A percentile compares a stretch with the other conserved stretches of the same genome.
These are phyloP conservation scores for Exobasidium cylindrosporum DNA, from an alignment of 1,284 basidiomycete species.

Conservation along the genomic window DNA sequence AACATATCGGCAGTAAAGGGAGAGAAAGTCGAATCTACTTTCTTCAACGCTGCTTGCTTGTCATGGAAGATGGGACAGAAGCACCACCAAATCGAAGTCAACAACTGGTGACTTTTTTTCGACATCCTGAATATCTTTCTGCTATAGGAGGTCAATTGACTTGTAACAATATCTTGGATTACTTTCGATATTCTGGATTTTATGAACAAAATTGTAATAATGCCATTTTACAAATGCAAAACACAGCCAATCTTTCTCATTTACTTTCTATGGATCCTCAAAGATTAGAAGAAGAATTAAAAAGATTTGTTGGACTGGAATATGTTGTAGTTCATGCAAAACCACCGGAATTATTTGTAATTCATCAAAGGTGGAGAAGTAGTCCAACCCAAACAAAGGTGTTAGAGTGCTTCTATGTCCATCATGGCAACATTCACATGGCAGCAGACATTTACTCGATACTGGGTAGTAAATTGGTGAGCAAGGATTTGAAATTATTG, in stretches of 20 bases:
- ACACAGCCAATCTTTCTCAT: conserved; percentile 11
- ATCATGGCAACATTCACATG: conserved; percentile 46
- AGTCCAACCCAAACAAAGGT: conserved; percentile 22
- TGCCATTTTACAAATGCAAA: conserved; percentile 52
- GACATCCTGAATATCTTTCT: conserved; percentile 42
- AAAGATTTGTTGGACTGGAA: conserved; percentile 5
- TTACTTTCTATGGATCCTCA: background rate
- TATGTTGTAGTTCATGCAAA: conserved; percentile 15
- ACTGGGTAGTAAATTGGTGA: conserved; percentile 37
- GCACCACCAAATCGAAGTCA: background rate
- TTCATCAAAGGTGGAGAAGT: conserved; percentile 40
- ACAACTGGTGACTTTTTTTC: conserved; percentile 6
- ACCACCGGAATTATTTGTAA: conserved; percentile 34
- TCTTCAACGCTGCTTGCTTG: too few relatives aligned
- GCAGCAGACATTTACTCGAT: conserved; percentile 48
- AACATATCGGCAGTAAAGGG: too few relatives aligned
- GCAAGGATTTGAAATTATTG: conserved; percentile 8
- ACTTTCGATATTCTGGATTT: conserved; percentile 50
- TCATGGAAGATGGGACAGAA: background rate
- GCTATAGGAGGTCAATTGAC: conserved; percentile 23
- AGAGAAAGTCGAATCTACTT: too few relatives aligned
- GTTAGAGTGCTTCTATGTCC: conserved; percentile 43
- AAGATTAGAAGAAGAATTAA: conserved; percentile 2
- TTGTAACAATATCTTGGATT: conserved; percentile 25
- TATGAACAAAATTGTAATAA: conserved; percentile 50